A percentile compares a stretch with the other conserved stretches of the same genome.
phyloP scores from a whole-genome alignment of 2,329 filamentous ascomycete genomes.

The Parafenestella ontariensis region DNA sequence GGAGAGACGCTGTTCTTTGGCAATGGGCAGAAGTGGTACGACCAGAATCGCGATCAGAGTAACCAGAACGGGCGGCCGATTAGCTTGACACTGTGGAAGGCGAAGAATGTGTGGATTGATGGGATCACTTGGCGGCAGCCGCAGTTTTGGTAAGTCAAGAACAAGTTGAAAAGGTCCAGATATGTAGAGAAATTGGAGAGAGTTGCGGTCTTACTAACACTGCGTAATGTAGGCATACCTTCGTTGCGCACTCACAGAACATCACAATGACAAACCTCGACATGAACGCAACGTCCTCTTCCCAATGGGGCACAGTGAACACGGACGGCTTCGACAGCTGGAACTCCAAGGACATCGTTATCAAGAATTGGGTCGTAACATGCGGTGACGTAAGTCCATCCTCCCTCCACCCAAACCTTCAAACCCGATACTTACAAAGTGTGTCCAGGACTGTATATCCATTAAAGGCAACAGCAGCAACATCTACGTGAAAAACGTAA shows the following conservation, averaged over 20 bases:
- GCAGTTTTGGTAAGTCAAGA: slow-evolving; percentile 55
- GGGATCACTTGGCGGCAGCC: slow-evolving; percentile 53
- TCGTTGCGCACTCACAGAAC: slow-evolving; percentile 57
- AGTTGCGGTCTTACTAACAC: not conserved
- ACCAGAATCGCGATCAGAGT: slow-evolving; percentile 51
- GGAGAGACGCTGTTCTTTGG: slow-evolving; percentile 36
- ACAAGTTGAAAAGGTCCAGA: not conserved
- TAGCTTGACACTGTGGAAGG: slow-evolving; percentile 55
- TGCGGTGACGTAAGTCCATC: slow-evolving; percentile 39
- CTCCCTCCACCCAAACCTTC: slow-evolving; percentile 3
- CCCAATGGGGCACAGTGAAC: slow-evolving; percentile 56
- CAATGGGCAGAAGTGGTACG: slow-evolving; percentile 44
- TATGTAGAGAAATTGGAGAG: not conserved
- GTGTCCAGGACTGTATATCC: slow-evolving; percentile 64
- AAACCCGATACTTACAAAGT: slow-evolving; percentile 48
- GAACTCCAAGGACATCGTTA: slow-evolving; percentile 57
- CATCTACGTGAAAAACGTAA: slow-evolving; percentile 65
- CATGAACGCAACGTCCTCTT: slow-evolving; percentile 57
- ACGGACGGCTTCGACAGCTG: slow-evolving; percentile 61
- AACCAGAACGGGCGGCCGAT: slow-evolving; percentile 57
- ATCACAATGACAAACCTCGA: slow-evolving; percentile 62
- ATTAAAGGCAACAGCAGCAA: slow-evolving; percentile 67
- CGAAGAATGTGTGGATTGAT: slow-evolving; percentile 55
- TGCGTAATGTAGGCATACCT: slow-evolving; percentile 45
- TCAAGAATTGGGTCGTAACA: slow-evolving; percentile 55